phyloP scores from a whole-genome alignment of 2,329 filamentous ascomycete genomes.

The Hypoxylon sp. region DNA sequence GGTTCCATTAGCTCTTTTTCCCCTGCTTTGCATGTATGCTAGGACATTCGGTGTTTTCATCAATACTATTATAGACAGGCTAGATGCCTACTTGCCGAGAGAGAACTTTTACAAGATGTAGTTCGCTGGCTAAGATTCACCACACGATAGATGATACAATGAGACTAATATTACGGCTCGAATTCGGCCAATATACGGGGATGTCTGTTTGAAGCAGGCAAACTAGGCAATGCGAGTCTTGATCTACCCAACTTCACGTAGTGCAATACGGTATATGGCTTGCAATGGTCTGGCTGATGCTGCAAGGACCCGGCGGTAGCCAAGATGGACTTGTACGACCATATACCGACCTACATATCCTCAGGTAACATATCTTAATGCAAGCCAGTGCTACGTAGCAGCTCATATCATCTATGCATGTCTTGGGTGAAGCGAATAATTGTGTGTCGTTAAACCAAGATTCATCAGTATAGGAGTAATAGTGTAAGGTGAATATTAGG shows the following conservation, averaged over 20 bases:
- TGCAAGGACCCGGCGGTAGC: constrained; percentile 6
- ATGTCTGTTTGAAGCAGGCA: not conserved
- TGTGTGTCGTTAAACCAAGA: constrained; percentile 3
- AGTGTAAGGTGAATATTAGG: not conserved
- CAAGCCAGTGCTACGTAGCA: not conserved
- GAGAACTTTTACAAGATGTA: constrained; percentile 1
- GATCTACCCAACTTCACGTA: not conserved
- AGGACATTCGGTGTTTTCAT: not conserved
- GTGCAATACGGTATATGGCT: not conserved
- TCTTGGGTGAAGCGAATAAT: constrained; percentile 22
- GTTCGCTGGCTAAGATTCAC: not conserved
- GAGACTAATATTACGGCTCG: not conserved
- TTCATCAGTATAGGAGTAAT: not conserved
- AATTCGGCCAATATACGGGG: not conserved
- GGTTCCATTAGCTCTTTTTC: not conserved
- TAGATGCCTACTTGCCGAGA: not conserved
- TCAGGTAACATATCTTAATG: not conserved
- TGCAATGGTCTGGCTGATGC: constrained; percentile 2
- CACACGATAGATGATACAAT: not conserved
- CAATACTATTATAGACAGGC: not conserved
- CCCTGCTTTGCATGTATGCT: not conserved
- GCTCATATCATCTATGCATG: not conserved
- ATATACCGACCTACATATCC: not conserved
- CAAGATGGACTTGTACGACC: constrained; percentile 5
- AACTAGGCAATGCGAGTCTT: not conserved